phyloP scores from a whole-genome alignment of 2,329 filamentous ascomycete species.

The Trichophyton rubrum region DNA sequence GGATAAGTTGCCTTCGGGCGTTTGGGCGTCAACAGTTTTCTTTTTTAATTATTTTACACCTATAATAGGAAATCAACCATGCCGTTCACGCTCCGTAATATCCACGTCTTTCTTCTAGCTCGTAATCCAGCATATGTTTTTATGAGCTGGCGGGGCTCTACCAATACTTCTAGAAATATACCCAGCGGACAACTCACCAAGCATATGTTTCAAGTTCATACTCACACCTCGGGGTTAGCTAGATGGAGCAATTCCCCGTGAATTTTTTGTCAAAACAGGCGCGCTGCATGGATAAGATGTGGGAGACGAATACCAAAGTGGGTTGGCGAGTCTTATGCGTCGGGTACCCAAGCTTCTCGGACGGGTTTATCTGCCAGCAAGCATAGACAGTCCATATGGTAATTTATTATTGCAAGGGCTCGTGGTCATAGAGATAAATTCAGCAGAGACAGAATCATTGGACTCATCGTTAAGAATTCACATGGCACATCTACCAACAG shows the following conservation, averaged over 20 bases:
- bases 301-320: not conserved
- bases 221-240: not conserved
- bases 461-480: not conserved
- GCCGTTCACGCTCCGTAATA: not conserved
- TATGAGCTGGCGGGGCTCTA: not conserved
- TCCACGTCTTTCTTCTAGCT: not conserved
- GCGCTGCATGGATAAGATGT: not conserved
- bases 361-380: not conserved
- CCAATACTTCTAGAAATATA: not conserved
- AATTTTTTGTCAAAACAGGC: not conserved
- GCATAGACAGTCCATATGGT: not conserved
- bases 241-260: not conserved
- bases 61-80: not conserved
- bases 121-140: not conserved
- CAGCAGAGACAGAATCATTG: not conserved
- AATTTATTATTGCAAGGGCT: not conserved
- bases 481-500: not conserved
- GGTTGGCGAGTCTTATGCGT: not conserved
- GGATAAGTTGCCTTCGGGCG: not conserved
- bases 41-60: not conserved
- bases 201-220: not conserved
- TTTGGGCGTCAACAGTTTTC: constrained; percentile 1
- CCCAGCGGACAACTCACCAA: not conserved
- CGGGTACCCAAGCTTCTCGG: not conserved
- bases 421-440: too few species aligned